Evolutionary conservation across 2,329 filamentous ascomycete species (phyloP), one percentile per base, ranked within the genome.

Genomic region (Paradendryphiella salina): DNA sequence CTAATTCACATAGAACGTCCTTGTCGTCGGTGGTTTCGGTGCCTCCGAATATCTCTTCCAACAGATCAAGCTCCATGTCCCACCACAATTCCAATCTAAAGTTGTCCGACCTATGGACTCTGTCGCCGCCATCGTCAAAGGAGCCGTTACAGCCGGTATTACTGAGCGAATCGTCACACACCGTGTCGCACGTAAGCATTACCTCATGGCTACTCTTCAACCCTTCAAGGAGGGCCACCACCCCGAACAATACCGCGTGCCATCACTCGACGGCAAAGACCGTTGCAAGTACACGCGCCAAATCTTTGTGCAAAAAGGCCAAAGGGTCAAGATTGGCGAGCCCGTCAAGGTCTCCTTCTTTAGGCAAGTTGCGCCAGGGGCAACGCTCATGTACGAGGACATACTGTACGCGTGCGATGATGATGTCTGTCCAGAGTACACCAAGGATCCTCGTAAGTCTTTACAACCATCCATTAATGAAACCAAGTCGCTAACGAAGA

Each of bases 181-280:
- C 69, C 93, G 94, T 82, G 90, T 99, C 52, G 94, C 94, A 38
- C 89, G 94, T 79, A 86, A 94, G 56, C 94, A 99, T 77, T 99
- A 99, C 76, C 89, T 99, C 66, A 97, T 99, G 94, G 94, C 93
- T 34, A 99, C 94, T 1, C 82, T 99, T 26, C 94, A 99, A 73
- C 94, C 94, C 1, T 99, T 99, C 82, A 97, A 97, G 77, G 94
- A 97, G 74, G 94, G 94, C 14, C 95, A 97, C 74, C 94, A 99
- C 73, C 94, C 94, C 9, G 94, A 99, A 75, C 92, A 95, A 44
- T 99, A 97, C 79, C 91, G 94, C 71, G 94, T 97, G 18, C 94
- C 94, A 14, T 96, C 90, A 56, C 82, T 99, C 49, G 94, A 99
- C 66, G 94, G 94, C 68, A 96, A 96, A 75, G 94, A 99, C 70